Evolutionary conservation across 2,329 filamentous ascomycete genomes (phyloP).

Genomic region (Rutstroemia sp.): DNA sequence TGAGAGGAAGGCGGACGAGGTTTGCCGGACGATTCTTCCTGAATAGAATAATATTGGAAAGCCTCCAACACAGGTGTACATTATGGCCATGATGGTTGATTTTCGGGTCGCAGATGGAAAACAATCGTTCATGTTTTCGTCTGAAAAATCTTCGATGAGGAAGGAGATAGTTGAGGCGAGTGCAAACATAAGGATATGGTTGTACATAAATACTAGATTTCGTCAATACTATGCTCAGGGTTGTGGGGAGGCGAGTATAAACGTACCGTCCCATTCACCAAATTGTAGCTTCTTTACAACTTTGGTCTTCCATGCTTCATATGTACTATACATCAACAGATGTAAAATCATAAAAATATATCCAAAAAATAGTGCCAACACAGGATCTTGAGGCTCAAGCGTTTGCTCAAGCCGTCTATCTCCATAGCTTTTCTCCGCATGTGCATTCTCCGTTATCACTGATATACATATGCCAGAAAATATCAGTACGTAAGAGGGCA

Average conservation of each 20-base stretch:
- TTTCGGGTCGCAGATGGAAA: not conserved
- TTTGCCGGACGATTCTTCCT: not conserved
- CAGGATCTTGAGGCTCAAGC: slow-evolving; percentile 8
- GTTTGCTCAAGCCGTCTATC: slow-evolving; percentile 8
- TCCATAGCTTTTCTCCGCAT: slow-evolving; percentile 5
- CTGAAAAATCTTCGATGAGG: slow-evolving; percentile 5
- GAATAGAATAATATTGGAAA: slow-evolving; percentile 1
- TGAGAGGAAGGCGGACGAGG: not conserved
- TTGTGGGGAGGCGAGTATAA: too few relatives aligned
- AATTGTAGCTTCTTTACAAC: slow-evolving; percentile 3
- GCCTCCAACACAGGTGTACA: not conserved
- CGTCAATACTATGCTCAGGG: not conserved
- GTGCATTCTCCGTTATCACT: slow-evolving; percentile 5
- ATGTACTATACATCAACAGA: slow-evolving; percentile 3
- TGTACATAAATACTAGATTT: slow-evolving; percentile 8
- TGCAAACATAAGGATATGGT: slow-evolving; percentile 1
- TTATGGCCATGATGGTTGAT: slow-evolving; percentile 2
- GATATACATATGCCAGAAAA: slow-evolving; percentile 6
- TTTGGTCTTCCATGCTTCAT: slow-evolving; percentile 7
- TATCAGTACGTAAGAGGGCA: slow-evolving; percentile 1
- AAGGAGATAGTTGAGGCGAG: not conserved
- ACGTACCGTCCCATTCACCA: slow-evolving; percentile 7
- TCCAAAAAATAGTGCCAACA: slow-evolving; percentile 8
- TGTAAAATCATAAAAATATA: slow-evolving; percentile 5
- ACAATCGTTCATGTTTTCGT: slow-evolving; percentile 7